phyloP scores from a whole-genome alignment of 2,329 filamentous ascomycete species.

The Hymenoscyphus fraxineus region DNA sequence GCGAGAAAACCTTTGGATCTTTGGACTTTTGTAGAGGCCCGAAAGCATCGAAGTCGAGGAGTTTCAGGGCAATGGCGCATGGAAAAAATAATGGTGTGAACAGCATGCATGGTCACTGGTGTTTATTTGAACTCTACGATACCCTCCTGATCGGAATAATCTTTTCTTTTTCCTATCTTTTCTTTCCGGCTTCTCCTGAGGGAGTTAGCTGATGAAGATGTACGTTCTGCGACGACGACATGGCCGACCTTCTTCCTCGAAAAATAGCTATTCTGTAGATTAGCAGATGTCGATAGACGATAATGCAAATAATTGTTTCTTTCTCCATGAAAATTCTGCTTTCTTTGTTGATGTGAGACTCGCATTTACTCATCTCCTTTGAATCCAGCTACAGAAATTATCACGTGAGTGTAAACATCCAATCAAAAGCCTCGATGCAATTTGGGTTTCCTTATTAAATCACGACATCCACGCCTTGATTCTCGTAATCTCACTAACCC shows the following conservation, averaged over 20 bases:
- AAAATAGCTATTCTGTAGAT: background rate
- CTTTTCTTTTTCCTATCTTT: background rate
- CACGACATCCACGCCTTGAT: slow-evolving; percentile 13
- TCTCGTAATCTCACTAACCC: slow-evolving; percentile 11
- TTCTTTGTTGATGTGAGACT: background rate
- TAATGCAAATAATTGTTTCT: background rate
- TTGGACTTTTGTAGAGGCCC: background rate
- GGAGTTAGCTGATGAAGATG: background rate
- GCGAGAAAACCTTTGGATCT: background rate
- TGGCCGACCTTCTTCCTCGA: background rate
- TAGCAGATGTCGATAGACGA: background rate
- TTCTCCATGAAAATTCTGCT: background rate
- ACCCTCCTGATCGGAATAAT: background rate
- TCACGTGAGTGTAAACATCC: background rate
- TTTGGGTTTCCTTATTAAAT: background rate
- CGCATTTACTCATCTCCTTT: no score
- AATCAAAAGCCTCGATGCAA: background rate
- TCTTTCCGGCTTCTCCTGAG: background rate
- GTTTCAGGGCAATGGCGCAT: background rate
- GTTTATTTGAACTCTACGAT: background rate
- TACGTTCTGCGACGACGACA: background rate
- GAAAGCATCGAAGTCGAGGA: background rate
- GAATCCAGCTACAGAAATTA: no score
- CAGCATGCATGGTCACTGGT: slow-evolving; percentile 1
- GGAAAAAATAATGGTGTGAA: background rate